phyloP scores from a whole-genome alignment of 2,329 filamentous ascomycete genomes.

The Colletotrichum liriopes region DNA sequence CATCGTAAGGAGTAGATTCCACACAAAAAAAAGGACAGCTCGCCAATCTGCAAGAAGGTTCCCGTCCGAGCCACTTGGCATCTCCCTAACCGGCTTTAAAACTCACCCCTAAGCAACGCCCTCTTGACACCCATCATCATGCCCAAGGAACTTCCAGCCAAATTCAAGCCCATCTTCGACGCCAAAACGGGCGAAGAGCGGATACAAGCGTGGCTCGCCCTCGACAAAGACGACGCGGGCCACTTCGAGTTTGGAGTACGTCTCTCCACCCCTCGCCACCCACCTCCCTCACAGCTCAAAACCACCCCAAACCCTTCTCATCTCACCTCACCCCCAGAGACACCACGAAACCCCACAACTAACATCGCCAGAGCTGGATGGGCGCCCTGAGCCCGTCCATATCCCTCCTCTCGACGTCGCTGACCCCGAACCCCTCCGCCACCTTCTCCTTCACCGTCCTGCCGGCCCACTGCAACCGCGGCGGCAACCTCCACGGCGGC shows the following conservation, averaged over 20 bases:
- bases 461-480: constrained; percentile 66
- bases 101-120: neutral
- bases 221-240: constrained; percentile 49
- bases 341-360: neutral
- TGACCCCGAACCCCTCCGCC: constrained; percentile 55
- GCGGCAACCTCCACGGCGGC: constrained; percentile 73
- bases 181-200: constrained; percentile 47
- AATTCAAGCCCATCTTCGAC: constrained; percentile 23
- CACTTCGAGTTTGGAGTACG: constrained; percentile 52
- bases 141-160: neutral
- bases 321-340: neutral
- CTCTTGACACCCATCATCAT: neutral
- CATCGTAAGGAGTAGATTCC: neutral
- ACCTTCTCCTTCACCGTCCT: constrained; percentile 67
- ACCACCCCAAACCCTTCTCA: neutral
- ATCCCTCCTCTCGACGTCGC: constrained; percentile 55
- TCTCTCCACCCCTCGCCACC: neutral
- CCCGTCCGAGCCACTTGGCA: neutral
- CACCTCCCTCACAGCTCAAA: neutral
- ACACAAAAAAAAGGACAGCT: neutral
- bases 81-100: neutral
- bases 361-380: constrained; percentile 61
- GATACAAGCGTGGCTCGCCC: constrained; percentile 51
- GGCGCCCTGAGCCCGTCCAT: constrained; percentile 59
- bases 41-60: neutral